Evolutionary conservation across 2,329 filamentous ascomycete species (phyloP).

Genomic region (Fusarium penzigii): DNA sequence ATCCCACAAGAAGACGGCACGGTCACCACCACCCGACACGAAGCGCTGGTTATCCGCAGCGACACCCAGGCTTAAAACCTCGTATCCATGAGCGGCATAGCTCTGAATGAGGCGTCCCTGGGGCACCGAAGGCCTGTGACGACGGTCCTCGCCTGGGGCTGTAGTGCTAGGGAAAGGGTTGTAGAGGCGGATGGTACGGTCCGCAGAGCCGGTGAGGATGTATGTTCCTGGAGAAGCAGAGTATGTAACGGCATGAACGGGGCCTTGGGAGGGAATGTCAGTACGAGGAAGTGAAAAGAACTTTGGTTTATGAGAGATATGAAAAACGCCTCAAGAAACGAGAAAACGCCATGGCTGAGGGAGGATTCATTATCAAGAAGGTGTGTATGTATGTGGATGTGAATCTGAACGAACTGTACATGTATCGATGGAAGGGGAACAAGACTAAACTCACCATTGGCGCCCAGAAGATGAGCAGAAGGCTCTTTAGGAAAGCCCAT

Average conservation of each 20-base stretch:
- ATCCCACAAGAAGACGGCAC: constrained; percentile 92
- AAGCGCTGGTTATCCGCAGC: constrained; percentile 79
- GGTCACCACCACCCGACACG: constrained; percentile 85
- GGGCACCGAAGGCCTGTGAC: constrained; percentile 35
- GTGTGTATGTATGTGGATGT: too few species aligned
- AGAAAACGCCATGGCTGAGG: not conserved
- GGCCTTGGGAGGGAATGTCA: constrained; percentile 46
- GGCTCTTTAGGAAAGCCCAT: constrained; percentile 53
- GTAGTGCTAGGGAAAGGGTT: constrained; percentile 64
- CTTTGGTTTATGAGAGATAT: not conserved
- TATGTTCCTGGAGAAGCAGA: constrained; percentile 73
- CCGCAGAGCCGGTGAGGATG: constrained; percentile 82
- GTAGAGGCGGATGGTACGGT: constrained; percentile 83
- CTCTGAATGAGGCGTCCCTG: constrained; percentile 74
- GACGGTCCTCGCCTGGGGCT: constrained; percentile 30
- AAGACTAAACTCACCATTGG: constrained; percentile 50
- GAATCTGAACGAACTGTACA: too few species aligned
- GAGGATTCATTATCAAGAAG: too few species aligned
- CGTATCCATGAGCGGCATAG: constrained; percentile 89
- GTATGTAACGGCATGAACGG: constrained; percentile 72
- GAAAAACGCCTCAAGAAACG: not conserved
- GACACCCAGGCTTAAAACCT: constrained; percentile 80
- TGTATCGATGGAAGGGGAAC: not conserved
- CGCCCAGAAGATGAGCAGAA: constrained; percentile 57
- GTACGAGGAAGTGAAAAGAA: too few species aligned